Evolutionary conservation across 192 early-diverging fungal genomes (phyloP).

Genomic region (Umbelopsis ramanniana): DNA sequence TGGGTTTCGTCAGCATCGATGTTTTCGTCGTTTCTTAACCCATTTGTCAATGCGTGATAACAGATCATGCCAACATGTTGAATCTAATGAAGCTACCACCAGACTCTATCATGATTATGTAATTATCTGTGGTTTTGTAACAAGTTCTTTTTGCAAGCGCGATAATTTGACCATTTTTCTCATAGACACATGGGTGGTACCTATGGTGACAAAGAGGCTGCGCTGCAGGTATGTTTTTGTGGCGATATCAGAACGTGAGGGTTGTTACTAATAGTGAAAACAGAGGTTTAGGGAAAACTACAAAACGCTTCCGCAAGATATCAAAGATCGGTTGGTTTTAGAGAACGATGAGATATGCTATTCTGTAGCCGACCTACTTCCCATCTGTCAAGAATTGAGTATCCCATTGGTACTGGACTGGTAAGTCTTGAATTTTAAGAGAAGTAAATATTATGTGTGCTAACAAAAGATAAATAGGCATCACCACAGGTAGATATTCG

Average conservation of each 20-base stretch:
- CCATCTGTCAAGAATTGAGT: slow-evolving; percentile 44
- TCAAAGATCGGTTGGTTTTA: slow-evolving; percentile 49
- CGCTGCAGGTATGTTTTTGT: slow-evolving; percentile 8
- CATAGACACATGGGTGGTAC: slow-evolving; percentile 38
- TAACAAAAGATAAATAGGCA: slow-evolving; percentile 18
- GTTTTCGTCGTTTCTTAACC: background rate
- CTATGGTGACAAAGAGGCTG: slow-evolving; percentile 31
- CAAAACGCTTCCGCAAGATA: slow-evolving; percentile 29
- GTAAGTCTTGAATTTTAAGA: slow-evolving; percentile 27
- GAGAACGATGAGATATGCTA: slow-evolving; percentile 60
- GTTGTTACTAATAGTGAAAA: background rate
- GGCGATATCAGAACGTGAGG: background rate
- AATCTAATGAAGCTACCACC: slow-evolving; percentile 44
- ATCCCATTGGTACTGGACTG: slow-evolving; percentile 57
- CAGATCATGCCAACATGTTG: slow-evolving; percentile 49
- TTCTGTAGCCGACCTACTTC: slow-evolving; percentile 48
- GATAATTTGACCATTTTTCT: too few species aligned
- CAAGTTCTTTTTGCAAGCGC: too few species aligned
- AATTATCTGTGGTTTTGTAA: slow-evolving; percentile 32
- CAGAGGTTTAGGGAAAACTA: slow-evolving; percentile 48
- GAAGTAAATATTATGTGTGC: background rate
- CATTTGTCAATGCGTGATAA: background rate
- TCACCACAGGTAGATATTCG: slow-evolving; percentile 35
- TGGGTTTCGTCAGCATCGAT: background rate
- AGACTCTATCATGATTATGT: slow-evolving; percentile 57